These are phyloP conservation scores for Blastobotrys arbuscula DNA, from an alignment of 1,139 yeast species.

Conservation along the genomic window DNA sequence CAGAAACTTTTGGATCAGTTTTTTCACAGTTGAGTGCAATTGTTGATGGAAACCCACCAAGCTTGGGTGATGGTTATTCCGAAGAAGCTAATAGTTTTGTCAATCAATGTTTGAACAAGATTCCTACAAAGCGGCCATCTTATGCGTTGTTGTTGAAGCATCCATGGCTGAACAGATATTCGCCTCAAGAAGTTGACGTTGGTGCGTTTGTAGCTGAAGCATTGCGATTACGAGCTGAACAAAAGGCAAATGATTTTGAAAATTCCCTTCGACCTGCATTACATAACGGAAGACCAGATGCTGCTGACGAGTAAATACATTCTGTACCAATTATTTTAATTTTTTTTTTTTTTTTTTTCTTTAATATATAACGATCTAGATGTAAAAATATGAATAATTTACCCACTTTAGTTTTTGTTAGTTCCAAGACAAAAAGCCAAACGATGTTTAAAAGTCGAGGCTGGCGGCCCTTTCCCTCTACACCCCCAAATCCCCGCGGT, in stretches of 20 bases:
- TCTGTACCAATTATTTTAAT: too few relatives aligned
- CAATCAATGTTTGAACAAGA: slow-evolving; percentile 69
- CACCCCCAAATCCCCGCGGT: too few relatives aligned
- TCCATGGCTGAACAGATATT: slow-evolving; percentile 68
- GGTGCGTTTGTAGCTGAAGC: slow-evolving; percentile 37
- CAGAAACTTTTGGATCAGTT: slow-evolving; percentile 84
- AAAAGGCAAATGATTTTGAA: too few relatives aligned
- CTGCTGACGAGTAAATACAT: not conserved
- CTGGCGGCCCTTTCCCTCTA: too few relatives aligned
- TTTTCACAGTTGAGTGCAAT: slow-evolving; percentile 92
- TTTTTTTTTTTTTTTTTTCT: slow-evolving; percentile 2
- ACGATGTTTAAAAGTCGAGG: too few relatives aligned
- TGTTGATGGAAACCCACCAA: slow-evolving; percentile 94
- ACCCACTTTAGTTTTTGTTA: too few relatives aligned
- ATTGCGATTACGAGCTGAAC: slow-evolving; percentile 12
- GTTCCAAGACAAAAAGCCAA: not conserved
- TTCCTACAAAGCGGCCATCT: slow-evolving; percentile 77
- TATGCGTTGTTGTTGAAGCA: slow-evolving; percentile 68
- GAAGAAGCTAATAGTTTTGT: slow-evolving; percentile 81
- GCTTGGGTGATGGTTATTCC: slow-evolving; percentile 57
- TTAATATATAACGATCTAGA: not conserved
- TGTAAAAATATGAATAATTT: not conserved
- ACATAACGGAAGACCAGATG: slow-evolving; percentile 14
- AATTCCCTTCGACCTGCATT: slow-evolving; percentile 14
- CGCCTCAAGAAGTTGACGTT: slow-evolving; percentile 42